These are phyloP conservation scores for Coemansia pectinata DNA, from an alignment of 192 early-diverging fungal genomes.

Conservation along the genomic window DNA sequence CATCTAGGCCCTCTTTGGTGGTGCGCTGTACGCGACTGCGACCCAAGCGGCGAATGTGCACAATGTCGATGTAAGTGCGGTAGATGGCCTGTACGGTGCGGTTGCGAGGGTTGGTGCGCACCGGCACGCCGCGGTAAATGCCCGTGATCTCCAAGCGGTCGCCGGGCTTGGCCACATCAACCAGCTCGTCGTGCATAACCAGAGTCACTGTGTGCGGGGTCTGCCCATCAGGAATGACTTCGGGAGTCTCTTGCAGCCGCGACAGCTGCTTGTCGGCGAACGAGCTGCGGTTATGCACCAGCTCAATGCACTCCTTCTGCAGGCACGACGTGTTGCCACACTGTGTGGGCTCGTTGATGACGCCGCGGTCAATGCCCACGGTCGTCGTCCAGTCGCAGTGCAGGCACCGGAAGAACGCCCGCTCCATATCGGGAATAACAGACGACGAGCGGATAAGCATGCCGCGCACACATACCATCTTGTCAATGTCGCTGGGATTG, in stretches of 20 bases:
- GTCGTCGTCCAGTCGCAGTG: constrained; percentile 82
- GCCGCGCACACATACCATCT: constrained; percentile 92
- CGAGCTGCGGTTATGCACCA: constrained; percentile 93
- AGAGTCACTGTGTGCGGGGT: constrained; percentile 96
- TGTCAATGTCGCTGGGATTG: constrained; percentile 97
- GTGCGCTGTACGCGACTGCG: constrained; percentile 69
- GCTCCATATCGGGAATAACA: constrained; percentile 92
- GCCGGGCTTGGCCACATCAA: constrained; percentile 90
- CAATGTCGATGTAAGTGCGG: constrained; percentile 94
- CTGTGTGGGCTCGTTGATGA: constrained; percentile 78
- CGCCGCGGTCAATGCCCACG: constrained; percentile 84
- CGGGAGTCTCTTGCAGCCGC: constrained; percentile 94
- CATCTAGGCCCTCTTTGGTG: constrained; percentile 43
- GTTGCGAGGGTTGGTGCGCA: constrained; percentile 85
- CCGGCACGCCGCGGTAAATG: constrained; percentile 90
- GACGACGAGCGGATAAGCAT: constrained; percentile 89
- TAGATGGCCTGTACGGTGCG: constrained; percentile 88
- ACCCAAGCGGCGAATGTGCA: constrained; percentile 85
- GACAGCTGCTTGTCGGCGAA: constrained; percentile 94
- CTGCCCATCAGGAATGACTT: constrained; percentile 92
- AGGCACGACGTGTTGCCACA: constrained; percentile 82
- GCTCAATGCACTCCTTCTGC: constrained; percentile 77
- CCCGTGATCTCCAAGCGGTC: constrained; percentile 94
- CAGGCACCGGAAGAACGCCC: constrained; percentile 91
- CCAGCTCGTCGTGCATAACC: constrained; percentile 90